A percentile compares a stretch with the other conserved stretches of the same genome.
These are phyloP conservation scores for Sequoiadendron giganteum DNA, from an alignment of 75 land plant species.

Conservation along the genomic window DNA sequence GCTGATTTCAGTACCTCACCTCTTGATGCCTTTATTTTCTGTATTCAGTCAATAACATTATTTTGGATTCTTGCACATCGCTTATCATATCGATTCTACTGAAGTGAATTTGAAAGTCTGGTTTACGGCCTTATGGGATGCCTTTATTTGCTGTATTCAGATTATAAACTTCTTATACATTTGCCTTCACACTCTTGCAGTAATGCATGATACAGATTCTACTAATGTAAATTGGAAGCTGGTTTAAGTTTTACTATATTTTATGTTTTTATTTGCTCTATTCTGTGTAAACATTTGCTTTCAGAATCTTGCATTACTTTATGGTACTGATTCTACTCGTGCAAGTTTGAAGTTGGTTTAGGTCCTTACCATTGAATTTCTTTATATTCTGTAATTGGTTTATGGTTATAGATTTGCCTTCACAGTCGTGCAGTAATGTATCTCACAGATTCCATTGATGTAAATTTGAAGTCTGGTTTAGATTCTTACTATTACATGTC, in stretches of 20 bases:
- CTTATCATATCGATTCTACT: background rate
- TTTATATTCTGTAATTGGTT: background rate
- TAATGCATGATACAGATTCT: background rate
- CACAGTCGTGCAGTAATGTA: background rate
- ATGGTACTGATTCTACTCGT: background rate
- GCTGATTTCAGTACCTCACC: background rate
- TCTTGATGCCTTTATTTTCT: conserved; percentile 2
- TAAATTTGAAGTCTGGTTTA: background rate
- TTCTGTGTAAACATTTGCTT: conserved; percentile 86
- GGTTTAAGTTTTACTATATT: background rate
- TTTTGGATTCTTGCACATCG: background rate
- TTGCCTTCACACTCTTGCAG: conserved; percentile 63
- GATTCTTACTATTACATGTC: no score
- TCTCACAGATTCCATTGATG: background rate
- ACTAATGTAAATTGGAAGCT: background rate
- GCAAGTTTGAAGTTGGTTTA: background rate
- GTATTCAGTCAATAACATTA: background rate
- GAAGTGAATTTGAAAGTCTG: background rate
- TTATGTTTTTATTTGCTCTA: background rate
- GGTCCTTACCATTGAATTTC: background rate
- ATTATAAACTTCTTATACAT: conserved; percentile 92
- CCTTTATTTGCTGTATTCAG: conserved; percentile 33
- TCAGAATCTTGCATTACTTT: conserved; percentile 46
- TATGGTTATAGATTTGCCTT: background rate
- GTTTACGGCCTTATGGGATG: background rate